Evolutionary conservation across 805 yeast genomes (phyloP), one percentile per base, ranked within the genome.

Genomic region (Candida anglica): DNA sequence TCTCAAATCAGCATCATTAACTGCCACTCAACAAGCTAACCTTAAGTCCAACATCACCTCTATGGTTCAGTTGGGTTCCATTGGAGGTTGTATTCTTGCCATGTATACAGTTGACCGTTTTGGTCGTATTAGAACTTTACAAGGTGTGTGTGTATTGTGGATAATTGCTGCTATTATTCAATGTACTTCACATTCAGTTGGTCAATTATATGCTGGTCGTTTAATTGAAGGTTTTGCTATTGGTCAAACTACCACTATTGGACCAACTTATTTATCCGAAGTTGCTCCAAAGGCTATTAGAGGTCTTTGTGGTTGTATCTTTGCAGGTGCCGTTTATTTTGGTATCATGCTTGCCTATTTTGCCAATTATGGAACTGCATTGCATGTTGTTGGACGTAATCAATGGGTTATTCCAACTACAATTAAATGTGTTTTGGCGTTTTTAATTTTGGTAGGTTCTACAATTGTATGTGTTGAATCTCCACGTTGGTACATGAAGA

Each of bases 381-480:
- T 72, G 16, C 74, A 74, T 42, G 47, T 72, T 25, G 44, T 52
- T 15, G 34, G 41, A 6, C 49, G 58, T 13, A 54, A 65, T 26
- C 79, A 73, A 44, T 76, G 81, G 82, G 63, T 71, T 18, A 50
- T 66, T 28, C 80, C 81, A n/a, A 67, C 71, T 5, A 50, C 67
- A 11, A 32, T 74, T 14, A 74, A 75, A 47, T 52, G 74, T 17
- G 52, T 73, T 2, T 52, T 75, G 32, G 75, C 74, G 10, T 76
- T 75, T 5, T n/a, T 60, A 7, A 60, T 71, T 19, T 53, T 70
- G 8, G 47, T 66, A 21, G 59, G 61, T 13, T 68, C 78, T 1
- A 45, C 64, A 13, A 28, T 57, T 10, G 63, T 71, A 37, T 68
- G 73, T 38, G 44, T 60, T 29, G 79, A 73, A 47, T 60, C 72